These are phyloP conservation scores for Parasitella parasitica DNA, from an alignment of 371 early-diverging fungal species.

Conservation along the genomic window DNA sequence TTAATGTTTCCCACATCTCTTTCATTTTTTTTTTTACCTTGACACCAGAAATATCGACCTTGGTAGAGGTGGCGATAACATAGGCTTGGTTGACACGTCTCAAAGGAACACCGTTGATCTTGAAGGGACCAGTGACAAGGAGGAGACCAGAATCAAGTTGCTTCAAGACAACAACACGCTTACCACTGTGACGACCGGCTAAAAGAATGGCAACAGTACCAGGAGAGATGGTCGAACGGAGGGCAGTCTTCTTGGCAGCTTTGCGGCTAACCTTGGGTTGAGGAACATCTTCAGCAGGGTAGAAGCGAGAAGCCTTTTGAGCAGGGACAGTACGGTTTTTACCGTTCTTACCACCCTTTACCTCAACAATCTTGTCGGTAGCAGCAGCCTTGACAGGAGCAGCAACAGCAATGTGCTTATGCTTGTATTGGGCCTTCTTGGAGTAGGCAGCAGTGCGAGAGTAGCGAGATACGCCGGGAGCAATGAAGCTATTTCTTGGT, in stretches of 20 bases:
- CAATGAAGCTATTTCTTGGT: conserved; percentile 78
- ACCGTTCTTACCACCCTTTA: conserved; percentile 87
- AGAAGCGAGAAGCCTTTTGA: conserved; percentile 77
- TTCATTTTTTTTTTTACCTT: conserved; percentile 44
- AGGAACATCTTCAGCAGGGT: conserved; percentile 85
- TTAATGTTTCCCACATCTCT: neutral
- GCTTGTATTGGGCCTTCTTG: conserved; percentile 87
- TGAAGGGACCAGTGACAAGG: conserved; percentile 97
- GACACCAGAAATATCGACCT: conserved; percentile 83
- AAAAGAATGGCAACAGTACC: conserved; percentile 97
- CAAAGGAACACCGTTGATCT: conserved; percentile 97
- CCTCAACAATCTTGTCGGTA: conserved; percentile 69
- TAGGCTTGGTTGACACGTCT: conserved; percentile 98
- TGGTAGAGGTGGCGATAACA: conserved; percentile 98
- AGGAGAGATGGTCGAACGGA: conserved; percentile 92
- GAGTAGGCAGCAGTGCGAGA: conserved; percentile 80
- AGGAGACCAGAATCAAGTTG: conserved; percentile 93
- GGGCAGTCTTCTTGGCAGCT: conserved; percentile 68
- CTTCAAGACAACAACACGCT: conserved; percentile 98
- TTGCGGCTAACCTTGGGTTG: conserved; percentile 83
- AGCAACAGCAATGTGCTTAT: conserved; percentile 58
- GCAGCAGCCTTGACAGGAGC: conserved; percentile 53
- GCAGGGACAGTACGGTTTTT: conserved; percentile 73
- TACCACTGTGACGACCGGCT: conserved; percentile 96
- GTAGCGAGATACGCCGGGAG: conserved; percentile 81